Base-by-base conservation (phyloP, 352 stramenopile genomes). In the Phytophthora crassamura region DNA sequence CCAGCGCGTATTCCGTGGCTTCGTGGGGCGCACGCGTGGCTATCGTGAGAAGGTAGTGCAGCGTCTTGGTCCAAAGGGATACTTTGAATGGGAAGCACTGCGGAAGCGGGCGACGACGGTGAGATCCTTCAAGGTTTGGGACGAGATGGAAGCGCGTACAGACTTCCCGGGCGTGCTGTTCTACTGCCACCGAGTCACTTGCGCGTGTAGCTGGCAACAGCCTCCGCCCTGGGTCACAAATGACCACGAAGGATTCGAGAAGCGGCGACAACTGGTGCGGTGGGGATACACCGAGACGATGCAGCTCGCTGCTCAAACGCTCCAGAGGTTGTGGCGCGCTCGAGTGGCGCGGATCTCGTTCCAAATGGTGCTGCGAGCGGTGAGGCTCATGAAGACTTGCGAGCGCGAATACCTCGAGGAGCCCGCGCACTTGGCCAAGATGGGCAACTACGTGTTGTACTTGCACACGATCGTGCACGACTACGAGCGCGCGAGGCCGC, bases 361-460 rank as follows among this genome's bases (percentile, higher is more conserved):
- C 36, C 77, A 77, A 14, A 49, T 89, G 15, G 74, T 94, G 8
- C 57, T 94, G 32, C 79, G 79, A 15, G 69, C 86, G 1, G 80
- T 94, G n/a, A 62, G 64, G 7, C 46, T 96, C 5, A 91, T 93
- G 82, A 82, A 81, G 38, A 78, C 67, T 3, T 91, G 85, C 30
- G 85, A 94, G 52, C 66, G 59, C 30, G 86, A 87, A 15, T 94
- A 94, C 56, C 54, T 94, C 5, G 74, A 88, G 59, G 85, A 94
- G 16, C 88, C 88, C 6, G 91, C 80, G 3, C 84, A 84, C 32
- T 63, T 96, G 11, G 75, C 80, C 3, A 87, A 86, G 49, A 86
- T 94, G 67, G 83, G 81, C 67, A 96, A 96, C 63, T 96, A 94
- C 56, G 79, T 88, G 60, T 55, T 96, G 15, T 96, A 82, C 25